phyloP scores from a whole-genome alignment of 306 rosid genomes.

The Cucurbita maxima region DNA sequence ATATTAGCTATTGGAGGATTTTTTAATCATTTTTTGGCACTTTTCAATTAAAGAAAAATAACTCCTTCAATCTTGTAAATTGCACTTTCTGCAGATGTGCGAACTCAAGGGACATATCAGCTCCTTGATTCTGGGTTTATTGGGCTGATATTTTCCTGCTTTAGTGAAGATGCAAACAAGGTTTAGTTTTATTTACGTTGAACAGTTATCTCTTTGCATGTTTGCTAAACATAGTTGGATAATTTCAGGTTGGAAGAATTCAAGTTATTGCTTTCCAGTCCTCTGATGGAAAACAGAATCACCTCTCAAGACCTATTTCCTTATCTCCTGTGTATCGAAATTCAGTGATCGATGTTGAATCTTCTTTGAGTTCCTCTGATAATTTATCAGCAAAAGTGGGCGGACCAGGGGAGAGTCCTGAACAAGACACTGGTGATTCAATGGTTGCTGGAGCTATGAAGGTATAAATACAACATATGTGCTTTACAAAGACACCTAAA shows the following conservation, averaged over 20 bases:
- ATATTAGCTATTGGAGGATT: neutral
- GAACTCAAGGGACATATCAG: constrained; percentile 91
- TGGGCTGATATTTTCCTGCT: constrained; percentile 92
- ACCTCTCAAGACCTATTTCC: constrained; percentile 38
- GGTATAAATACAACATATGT: constrained; percentile 22
- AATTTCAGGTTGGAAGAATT: constrained; percentile 76
- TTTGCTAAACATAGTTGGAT: constrained; percentile 5
- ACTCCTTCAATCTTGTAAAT: neutral
- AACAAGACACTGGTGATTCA: constrained; percentile 74
- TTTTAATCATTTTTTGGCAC: neutral
- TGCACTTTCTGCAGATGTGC: constrained; percentile 47
- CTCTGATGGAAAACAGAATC: constrained; percentile 74
- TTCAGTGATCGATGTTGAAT: constrained; percentile 73
- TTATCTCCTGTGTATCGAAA: constrained; percentile 51
- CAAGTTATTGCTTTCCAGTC: constrained; percentile 99
- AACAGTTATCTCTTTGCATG: constrained; percentile 1
- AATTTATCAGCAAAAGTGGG: constrained; percentile 27
- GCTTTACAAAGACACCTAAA: neutral
- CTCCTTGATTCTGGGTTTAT: constrained; percentile 97
- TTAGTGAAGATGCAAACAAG: constrained; percentile 81
- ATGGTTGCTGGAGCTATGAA: constrained; percentile 34
- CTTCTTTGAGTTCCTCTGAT: constrained; percentile 79
- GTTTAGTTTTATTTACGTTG: constrained; percentile 24
- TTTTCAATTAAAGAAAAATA: neutral
- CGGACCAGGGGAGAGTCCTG: constrained; percentile 37